Conservation (phyloP, 2,329 filamentous ascomycete species). For the Leptographium radiaticola region DNA sequence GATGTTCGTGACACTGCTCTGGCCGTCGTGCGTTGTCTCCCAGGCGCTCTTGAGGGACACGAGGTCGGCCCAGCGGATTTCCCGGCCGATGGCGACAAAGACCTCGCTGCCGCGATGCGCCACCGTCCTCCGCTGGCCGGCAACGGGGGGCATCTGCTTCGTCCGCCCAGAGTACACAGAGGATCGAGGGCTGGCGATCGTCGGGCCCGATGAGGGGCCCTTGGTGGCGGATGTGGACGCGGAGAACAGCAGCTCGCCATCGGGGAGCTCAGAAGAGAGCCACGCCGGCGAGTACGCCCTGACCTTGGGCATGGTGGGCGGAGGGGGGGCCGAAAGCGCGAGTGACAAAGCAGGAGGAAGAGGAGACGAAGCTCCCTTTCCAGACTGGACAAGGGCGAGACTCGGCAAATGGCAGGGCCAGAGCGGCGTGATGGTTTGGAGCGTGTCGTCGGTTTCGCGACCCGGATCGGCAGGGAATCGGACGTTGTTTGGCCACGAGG, state of each 20-base stretch:
- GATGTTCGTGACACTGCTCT: slow-evolving; percentile 11
- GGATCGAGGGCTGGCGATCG: slow-evolving; percentile 13
- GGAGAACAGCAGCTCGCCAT: slow-evolving; percentile 68
- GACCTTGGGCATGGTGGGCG: slow-evolving; percentile 63
- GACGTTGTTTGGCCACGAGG: background rate
- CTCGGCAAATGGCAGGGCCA: background rate
- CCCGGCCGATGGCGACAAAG: slow-evolving; percentile 76
- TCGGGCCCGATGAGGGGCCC: slow-evolving; percentile 18
- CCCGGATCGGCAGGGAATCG: background rate
- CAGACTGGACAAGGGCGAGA: background rate
- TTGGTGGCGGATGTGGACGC: slow-evolving; percentile 24
- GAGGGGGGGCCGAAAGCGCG: background rate
- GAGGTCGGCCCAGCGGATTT: slow-evolving; percentile 86
- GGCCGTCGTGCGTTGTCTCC: slow-evolving; percentile 23
- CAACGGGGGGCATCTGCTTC: slow-evolving; percentile 22
- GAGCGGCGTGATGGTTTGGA: too few species aligned
- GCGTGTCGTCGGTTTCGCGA: too few species aligned
- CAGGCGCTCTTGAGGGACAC: slow-evolving; percentile 58
- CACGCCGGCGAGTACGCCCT: slow-evolving; percentile 76
- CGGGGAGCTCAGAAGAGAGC: slow-evolving; percentile 59
- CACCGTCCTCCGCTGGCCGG: slow-evolving; percentile 51
- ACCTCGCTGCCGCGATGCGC: slow-evolving; percentile 75
- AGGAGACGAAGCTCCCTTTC: background rate
- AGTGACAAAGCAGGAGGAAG: background rate
- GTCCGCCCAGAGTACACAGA: slow-evolving; percentile 18